phyloP scores from a whole-genome alignment of 116 monocot genomes.

The Trichopus zeylanicus region DNA sequence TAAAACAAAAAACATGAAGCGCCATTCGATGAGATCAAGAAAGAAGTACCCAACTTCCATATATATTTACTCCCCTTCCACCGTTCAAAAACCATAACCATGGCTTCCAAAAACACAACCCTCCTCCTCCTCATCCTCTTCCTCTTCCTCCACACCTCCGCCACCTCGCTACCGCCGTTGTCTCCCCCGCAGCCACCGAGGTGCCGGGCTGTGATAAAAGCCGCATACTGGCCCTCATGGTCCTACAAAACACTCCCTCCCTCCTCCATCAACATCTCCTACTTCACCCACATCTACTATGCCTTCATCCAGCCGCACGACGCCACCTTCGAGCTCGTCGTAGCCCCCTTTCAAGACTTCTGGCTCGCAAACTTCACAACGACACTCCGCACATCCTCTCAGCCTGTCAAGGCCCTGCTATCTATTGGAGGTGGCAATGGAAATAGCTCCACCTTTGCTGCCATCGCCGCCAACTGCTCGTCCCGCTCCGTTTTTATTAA shows the following conservation, averaged over 20 bases:
- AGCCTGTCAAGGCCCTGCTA: constrained; percentile 9
- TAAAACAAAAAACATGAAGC: too few species aligned
- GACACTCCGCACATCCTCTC: neutral
- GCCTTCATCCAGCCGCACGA: constrained; percentile 16
- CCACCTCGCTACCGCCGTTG: neutral
- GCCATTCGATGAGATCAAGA: too few species aligned
- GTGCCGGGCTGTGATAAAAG: neutral
- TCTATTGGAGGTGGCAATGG: neutral
- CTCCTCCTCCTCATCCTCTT: neutral
- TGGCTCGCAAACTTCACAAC: constrained; percentile 12
- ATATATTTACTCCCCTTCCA: too few species aligned
- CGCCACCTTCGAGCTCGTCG: constrained; percentile 9
- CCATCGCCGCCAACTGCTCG: neutral
- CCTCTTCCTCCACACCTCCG: neutral
- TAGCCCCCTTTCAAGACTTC: constrained; percentile 6
- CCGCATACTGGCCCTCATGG: neutral
- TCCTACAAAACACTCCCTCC: constrained; percentile 9
- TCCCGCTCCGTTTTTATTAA: constrained; percentile 23
- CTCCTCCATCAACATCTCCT: constrained; percentile 19
- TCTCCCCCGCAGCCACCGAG: neutral
- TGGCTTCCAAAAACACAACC: too few species aligned
- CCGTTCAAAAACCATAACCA: too few species aligned
- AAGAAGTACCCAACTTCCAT: too few species aligned
- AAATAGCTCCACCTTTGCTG: constrained; percentile 4
- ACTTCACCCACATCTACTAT: constrained; percentile 37